Evolutionary conservation across 805 yeast genomes (phyloP), one percentile per base, ranked within the genome.

Genomic region (Saturnispora ahearnii): DNA sequence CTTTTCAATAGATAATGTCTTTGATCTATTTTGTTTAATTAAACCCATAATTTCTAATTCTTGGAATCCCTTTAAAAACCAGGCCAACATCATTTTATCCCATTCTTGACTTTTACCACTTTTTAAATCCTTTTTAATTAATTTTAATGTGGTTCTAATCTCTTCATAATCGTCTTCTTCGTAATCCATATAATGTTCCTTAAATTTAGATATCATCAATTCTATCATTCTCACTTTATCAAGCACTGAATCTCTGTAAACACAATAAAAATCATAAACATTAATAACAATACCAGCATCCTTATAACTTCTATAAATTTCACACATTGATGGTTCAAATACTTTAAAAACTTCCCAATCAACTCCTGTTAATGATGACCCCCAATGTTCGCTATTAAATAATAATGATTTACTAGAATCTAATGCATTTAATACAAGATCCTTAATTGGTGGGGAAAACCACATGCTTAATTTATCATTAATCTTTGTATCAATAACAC

Each of bases 41-140:
- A 87, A 66, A 0, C 96, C 96, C 49, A 85, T 67, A 54, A 76
- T 68, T 51, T 79, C 77, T 51, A 89, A 69, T 60, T 88, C 96
- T 26, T 77, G 77, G 45, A 90, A 72, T 18, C 81, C 80, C 56
- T 85, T 90, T 53, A 85, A 67, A 61, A 89, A 89, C 78, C 93
- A 78, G 3, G 87, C 76, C 55, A 84, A 69, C 0, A 81, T 67
- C 44, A 82, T 57, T 52, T 78, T 76, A 42, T 82, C 82, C 88
- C 93, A 85, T 8, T 67, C 69, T 1, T 60, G 65, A 12, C 73
- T 76, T 15, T 62, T 65, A 6, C 60, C 63, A 1, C 62, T 64
- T 5, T 71, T 73, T 13, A 62, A 64, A 7, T 60, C 62, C 2
- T 21, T 29, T 28, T 18, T 51, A 49, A 50, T 48, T 2, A 58